phyloP scores from a whole-genome alignment of 108 stramenopile genomes.

The Skeletonema costatum region DNA sequence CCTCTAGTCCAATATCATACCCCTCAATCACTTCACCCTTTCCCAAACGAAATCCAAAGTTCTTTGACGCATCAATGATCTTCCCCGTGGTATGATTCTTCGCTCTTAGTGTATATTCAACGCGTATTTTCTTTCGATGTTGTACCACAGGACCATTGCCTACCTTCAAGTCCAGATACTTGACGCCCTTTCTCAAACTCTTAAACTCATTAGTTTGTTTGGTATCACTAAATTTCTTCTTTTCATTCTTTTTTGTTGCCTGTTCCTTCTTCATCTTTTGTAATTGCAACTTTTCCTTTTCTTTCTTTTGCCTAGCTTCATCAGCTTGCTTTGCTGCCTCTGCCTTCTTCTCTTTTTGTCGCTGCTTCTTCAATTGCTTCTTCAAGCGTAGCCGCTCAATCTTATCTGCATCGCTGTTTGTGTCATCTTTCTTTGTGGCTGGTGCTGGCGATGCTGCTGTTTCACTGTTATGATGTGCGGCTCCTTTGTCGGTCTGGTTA shows the following conservation, averaged over 20 bases:
- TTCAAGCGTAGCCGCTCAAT: constrained; percentile 25
- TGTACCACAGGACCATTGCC: constrained; percentile 52
- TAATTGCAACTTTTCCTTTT: background rate
- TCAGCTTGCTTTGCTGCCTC: constrained; percentile 2
- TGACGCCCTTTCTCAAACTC: constrained; percentile 43
- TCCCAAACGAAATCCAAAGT: constrained; percentile 61
- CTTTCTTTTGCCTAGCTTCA: background rate
- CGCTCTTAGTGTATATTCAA: constrained; percentile 51
- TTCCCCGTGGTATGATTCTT: constrained; percentile 40
- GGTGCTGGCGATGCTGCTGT: background rate
- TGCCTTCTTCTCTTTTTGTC: constrained; percentile 32
- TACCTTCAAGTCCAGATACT: constrained; percentile 43
- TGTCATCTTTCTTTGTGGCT: constrained; percentile 12
- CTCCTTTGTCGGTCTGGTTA: background rate
- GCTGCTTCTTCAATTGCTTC: constrained; percentile 35
- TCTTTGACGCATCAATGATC: constrained; percentile 55
- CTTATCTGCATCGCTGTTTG: constrained; percentile 3
- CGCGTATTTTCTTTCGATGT: constrained; percentile 39
- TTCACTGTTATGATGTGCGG: background rate
- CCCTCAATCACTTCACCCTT: constrained; percentile 77
- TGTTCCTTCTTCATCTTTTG: constrained; percentile 1
- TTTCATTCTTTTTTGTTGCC: background rate
- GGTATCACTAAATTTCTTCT: constrained; percentile 11
- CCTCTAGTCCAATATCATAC: constrained; percentile 78
- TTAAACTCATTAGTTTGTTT: background rate